Conservation (phyloP, 2,329 filamentous ascomycete species). For the Cladorrhinum sp. region DNA sequence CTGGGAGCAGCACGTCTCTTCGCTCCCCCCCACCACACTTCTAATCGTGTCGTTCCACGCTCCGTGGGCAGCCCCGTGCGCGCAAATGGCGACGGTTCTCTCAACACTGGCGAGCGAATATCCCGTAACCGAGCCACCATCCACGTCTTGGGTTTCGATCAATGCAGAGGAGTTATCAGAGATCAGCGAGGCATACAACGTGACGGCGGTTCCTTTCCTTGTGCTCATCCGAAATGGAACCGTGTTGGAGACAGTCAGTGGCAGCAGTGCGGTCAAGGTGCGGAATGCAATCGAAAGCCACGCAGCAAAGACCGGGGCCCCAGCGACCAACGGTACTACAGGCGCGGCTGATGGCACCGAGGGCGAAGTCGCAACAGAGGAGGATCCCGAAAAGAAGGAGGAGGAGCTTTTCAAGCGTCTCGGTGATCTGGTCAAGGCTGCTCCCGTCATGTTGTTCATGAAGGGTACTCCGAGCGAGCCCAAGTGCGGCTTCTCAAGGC, state of each 20-base stretch:
- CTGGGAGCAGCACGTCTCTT: conserved; percentile 67
- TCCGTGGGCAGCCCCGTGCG: conserved; percentile 93
- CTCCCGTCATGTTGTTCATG: conserved; percentile 99
- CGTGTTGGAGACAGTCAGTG: conserved; percentile 81
- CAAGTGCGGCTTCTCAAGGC: conserved; percentile 92
- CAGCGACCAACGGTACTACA: conserved; percentile 33
- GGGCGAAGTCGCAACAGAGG: conserved; percentile 35
- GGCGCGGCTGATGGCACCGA: conserved; percentile 42
- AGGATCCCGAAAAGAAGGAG: conserved; percentile 61
- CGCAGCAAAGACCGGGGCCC: conserved; percentile 47
- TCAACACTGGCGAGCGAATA: conserved; percentile 84
- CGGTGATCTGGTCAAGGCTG: conserved; percentile 83
- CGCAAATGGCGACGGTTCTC: conserved; percentile 88
- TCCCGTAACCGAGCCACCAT: conserved; percentile 61
- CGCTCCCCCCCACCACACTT: conserved; percentile 67
- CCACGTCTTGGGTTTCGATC: conserved; percentile 80
- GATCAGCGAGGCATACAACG: conserved; percentile 87
- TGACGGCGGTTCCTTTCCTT: conserved; percentile 90
- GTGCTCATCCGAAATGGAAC: conserved; percentile 74
- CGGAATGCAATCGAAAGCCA: conserved; percentile 82
- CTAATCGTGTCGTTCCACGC: conserved; percentile 92
- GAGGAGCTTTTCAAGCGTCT: conserved; percentile 83
- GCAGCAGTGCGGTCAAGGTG: conserved; percentile 84
- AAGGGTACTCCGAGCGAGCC: conserved; percentile 96
- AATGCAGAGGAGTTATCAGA: conserved; percentile 94